These are phyloP conservation scores for button mushroom (Agaricus bisporus) DNA, from an alignment of 768 basidiomycete genomes.

Conservation along the genomic window DNA sequence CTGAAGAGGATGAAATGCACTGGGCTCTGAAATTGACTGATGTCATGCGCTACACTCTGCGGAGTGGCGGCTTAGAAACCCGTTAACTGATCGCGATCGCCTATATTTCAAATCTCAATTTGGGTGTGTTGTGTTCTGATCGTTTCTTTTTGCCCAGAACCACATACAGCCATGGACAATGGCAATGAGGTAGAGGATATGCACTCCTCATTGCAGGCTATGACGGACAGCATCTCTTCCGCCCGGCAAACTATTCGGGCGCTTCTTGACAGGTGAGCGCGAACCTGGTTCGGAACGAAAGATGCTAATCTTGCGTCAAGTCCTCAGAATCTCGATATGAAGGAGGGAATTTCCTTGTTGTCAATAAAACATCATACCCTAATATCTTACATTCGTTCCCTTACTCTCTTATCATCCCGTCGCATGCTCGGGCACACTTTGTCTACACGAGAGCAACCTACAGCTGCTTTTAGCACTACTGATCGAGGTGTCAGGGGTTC, in stretches of 20 bases:
- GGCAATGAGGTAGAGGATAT: constrained; percentile 19
- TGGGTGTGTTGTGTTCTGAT: constrained; percentile 8
- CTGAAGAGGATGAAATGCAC: constrained; percentile 46
- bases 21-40: constrained; percentile 49
- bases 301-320: constrained; percentile 7
- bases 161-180: constrained; percentile 16
- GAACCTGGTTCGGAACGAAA: neutral
- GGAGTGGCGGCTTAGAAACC: constrained; percentile 50
- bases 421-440: constrained; percentile 65
- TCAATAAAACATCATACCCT: constrained; percentile 83
- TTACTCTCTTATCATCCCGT: constrained; percentile 68
- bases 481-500: constrained; percentile 51
- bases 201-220: constrained; percentile 38
- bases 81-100: constrained; percentile 34
- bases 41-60: constrained; percentile 40
- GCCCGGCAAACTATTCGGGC: constrained; percentile 50
- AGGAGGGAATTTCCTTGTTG: constrained; percentile 85
- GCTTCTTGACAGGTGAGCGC: constrained; percentile 48
- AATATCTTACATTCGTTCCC: constrained; percentile 79
- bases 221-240: constrained; percentile 58
- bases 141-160: constrained; percentile 9
- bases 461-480: constrained; percentile 43
- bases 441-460: constrained; percentile 39
- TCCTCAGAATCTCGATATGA: constrained; percentile 36
- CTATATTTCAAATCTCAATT: constrained; percentile 12